Evolutionary conservation across 176 grass and related monocot genomes (phyloP).

Genomic region (Triticum timopheevii): DNA sequence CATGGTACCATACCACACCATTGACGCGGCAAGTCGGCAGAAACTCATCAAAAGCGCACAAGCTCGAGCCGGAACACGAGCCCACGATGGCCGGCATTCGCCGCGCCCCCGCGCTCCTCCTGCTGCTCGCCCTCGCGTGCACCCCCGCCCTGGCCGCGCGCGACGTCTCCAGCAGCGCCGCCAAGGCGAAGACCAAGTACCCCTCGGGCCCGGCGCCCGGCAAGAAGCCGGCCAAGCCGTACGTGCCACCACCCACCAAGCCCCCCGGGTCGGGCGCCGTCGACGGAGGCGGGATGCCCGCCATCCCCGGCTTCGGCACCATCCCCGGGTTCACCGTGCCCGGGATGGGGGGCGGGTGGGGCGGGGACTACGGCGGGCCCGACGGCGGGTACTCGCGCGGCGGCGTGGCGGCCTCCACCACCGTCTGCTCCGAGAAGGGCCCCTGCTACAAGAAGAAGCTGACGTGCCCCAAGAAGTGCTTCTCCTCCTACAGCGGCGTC

Average conservation of each 20-base stretch:
- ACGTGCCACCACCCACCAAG: not conserved
- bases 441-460: constrained; percentile 68
- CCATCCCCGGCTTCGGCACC: constrained; percentile 49
- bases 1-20: not conserved
- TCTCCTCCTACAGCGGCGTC: constrained; percentile 70
- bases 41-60: not conserved
- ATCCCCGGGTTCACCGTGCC: constrained; percentile 57
- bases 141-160: constrained; percentile 6
- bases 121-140: constrained; percentile 23
- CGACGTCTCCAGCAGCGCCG: not conserved
- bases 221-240: not conserved
- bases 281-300: constrained; percentile 24
- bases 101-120: constrained; percentile 17
- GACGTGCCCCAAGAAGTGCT: constrained; percentile 95
- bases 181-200: not conserved
- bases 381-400: constrained; percentile 59
- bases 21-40: not conserved
- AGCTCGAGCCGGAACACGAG: not conserved
- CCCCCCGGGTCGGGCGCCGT: constrained; percentile 23
- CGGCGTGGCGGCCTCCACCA: constrained; percentile 59
- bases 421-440: constrained; percentile 74
- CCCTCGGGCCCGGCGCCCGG: not conserved
- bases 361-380: constrained; percentile 60
- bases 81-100: not conserved
- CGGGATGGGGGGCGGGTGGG: constrained; percentile 77